A percentile compares a stretch with the other conserved stretches of the same genome.
phyloP scores from a whole-genome alignment of 441 rosid genomes.

The Sinapis alba region DNA sequence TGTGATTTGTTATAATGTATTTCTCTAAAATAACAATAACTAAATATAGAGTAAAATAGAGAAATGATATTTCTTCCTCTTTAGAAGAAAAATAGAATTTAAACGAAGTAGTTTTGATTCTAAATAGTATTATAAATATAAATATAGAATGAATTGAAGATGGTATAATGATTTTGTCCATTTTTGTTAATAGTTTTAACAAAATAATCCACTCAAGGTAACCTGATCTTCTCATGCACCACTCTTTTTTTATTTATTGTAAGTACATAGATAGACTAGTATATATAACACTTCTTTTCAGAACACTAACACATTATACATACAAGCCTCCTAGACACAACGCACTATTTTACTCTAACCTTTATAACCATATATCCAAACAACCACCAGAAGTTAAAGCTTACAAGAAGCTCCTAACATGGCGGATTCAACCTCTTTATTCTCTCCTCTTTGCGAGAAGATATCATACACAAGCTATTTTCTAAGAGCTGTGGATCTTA shows the following conservation, averaged over 20 bases:
- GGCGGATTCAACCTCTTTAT: constrained; percentile 35
- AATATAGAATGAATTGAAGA: no score
- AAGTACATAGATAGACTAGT: background rate
- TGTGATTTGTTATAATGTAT: no score
- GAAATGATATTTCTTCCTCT: no score
- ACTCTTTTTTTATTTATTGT: background rate
- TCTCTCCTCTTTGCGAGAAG: constrained; percentile 44
- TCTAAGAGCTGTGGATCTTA: constrained; percentile 48
- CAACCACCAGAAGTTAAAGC: background rate
- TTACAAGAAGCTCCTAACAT: constrained; percentile 19
- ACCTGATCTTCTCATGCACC: constrained; percentile 8
- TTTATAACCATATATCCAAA: background rate
- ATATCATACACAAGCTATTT: constrained; percentile 30
- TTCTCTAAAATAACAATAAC: no score
- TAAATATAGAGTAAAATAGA: no score
- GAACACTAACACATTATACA: background rate
- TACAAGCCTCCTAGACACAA: background rate
- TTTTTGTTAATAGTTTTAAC: background rate
- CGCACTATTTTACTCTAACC: background rate
- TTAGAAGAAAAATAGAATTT: no score
- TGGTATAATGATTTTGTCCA: no score
- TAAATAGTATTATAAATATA: no score
- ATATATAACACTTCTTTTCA: background rate
- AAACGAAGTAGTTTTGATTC: no score
- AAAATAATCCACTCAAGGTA: background rate